phyloP scores from a whole-genome alignment of 257 asterid species.

The Solanum gracilifrons region DNA sequence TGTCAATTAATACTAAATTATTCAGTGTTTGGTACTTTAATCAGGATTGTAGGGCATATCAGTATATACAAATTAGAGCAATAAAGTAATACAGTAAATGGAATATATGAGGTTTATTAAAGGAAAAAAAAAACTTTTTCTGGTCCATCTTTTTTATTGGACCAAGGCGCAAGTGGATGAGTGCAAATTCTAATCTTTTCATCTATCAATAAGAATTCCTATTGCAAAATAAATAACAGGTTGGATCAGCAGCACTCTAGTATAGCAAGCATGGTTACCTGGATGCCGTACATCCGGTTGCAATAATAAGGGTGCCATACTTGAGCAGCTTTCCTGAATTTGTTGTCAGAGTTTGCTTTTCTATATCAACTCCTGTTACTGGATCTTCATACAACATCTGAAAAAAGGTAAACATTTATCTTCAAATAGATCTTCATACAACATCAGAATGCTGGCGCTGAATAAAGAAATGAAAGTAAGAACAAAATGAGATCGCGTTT shows the following conservation, averaged over 20 bases:
- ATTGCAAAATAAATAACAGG: neutral
- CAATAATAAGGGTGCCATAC: slow-evolving; percentile 39
- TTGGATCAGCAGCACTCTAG: neutral
- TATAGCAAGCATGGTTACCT: slow-evolving; percentile 10
- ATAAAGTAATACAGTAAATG: neutral
- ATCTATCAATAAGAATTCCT: neutral
- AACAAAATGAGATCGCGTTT: neutral
- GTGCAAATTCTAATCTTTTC: neutral
- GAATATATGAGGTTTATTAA: neutral
- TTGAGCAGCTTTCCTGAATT: slow-evolving; percentile 36
- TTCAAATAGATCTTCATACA: slow-evolving; percentile 28
- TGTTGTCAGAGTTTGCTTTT: slow-evolving; percentile 34
- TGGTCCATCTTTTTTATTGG: neutral
- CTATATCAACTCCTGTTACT: slow-evolving; percentile 26
- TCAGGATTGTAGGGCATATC: neutral
- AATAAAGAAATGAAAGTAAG: neutral
- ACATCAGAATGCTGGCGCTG: slow-evolving; percentile 1
- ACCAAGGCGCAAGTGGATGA: neutral
- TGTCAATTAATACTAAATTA: neutral
- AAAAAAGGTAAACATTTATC: neutral
- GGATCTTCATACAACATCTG: slow-evolving; percentile 43
- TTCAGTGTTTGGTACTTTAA: neutral
- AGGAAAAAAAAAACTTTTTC: neutral
- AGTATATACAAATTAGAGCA: neutral
- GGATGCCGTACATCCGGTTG: slow-evolving; percentile 38